Conservation (phyloP, 139 green algal species). For the Chlorella sp. region DNA sequence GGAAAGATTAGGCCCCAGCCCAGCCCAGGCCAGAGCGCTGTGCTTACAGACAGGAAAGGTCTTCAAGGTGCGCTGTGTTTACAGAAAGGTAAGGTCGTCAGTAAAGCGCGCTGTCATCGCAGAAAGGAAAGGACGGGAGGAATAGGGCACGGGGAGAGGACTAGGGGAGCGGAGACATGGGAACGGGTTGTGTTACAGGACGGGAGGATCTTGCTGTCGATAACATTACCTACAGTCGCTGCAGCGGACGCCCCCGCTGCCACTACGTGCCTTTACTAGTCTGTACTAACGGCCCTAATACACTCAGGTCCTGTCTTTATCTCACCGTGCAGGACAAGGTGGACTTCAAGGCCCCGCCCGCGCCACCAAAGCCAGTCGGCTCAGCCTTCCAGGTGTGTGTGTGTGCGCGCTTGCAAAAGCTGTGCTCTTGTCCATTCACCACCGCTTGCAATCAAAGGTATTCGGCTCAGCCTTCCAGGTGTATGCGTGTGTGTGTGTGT, state of each 20-base stretch:
- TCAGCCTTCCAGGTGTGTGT: conserved; percentile 3
- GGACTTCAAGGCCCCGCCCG: conserved; percentile 13
- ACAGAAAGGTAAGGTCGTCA: neutral
- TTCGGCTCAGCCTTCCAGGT: too few species aligned
- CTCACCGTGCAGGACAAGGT: conserved; percentile 34
- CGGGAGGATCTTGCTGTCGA: neutral
- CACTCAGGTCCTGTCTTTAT: neutral
- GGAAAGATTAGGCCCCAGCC: conserved; percentile 3
- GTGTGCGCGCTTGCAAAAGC: too few species aligned
- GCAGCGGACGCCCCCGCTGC: neutral
- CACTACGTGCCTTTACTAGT: neutral
- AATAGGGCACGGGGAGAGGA: neutral
- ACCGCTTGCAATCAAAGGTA: neutral
- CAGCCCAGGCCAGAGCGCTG: neutral
- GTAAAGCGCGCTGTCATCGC: neutral
- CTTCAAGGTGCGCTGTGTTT: neutral
- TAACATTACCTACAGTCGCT: neutral
- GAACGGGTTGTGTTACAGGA: neutral
- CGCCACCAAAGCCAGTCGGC: neutral
- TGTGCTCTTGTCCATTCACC: too few species aligned
- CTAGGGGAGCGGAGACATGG: neutral
- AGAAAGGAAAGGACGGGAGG: neutral
- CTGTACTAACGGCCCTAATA: neutral
- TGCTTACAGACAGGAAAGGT: too few species aligned
- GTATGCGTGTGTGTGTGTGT: neutral